A percentile compares a stretch with the other conserved stretches of the same genome.
Conservation (phyloP, 1,139 yeast species). For the Zhuliangozyma blackwelliae region DNA sequence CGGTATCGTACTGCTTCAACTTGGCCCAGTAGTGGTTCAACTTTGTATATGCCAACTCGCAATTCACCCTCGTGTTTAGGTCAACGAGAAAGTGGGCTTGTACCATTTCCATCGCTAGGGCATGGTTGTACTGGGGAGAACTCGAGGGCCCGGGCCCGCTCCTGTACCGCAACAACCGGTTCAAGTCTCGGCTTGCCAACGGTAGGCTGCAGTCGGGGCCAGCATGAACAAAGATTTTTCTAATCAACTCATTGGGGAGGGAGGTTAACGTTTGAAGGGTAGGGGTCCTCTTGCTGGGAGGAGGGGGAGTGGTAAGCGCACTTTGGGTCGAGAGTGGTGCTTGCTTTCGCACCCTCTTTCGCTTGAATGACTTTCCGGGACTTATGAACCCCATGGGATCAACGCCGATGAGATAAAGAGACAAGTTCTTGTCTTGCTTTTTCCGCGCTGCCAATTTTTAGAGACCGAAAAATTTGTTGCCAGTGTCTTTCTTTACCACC, state of each 20-base stretch:
- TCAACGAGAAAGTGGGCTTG: slow-evolving; percentile 15
- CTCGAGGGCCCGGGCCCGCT: too few species aligned
- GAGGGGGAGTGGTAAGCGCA: too few species aligned
- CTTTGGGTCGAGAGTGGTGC: too few species aligned
- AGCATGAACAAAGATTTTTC: slow-evolving; percentile 25
- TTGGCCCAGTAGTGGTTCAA: slow-evolving; percentile 6
- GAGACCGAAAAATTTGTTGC: too few species aligned
- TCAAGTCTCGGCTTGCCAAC: slow-evolving; percentile 20
- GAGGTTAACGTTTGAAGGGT: neutral
- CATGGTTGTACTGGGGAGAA: slow-evolving; percentile 9
- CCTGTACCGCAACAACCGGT: slow-evolving; percentile 13
- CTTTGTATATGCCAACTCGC: slow-evolving; percentile 6
- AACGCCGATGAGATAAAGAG: neutral
- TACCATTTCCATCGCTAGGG: slow-evolving; percentile 14
- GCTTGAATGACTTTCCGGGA: slow-evolving; percentile 20
- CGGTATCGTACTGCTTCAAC: neutral
- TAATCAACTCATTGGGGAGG: slow-evolving; percentile 32
- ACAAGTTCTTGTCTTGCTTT: neutral
- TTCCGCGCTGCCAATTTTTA: too few species aligned
- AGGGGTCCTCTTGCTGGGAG: too few species aligned
- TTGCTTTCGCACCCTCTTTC: slow-evolving; percentile 1
- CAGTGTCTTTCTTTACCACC: too few species aligned
- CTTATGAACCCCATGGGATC: slow-evolving; percentile 22
- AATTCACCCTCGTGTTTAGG: slow-evolving; percentile 16
- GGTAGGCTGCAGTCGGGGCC: slow-evolving; percentile 26